These are phyloP conservation scores for Aspergillus asperescens DNA, from an alignment of 495 filamentous ascomycete genomes.

Conservation along the genomic window DNA sequence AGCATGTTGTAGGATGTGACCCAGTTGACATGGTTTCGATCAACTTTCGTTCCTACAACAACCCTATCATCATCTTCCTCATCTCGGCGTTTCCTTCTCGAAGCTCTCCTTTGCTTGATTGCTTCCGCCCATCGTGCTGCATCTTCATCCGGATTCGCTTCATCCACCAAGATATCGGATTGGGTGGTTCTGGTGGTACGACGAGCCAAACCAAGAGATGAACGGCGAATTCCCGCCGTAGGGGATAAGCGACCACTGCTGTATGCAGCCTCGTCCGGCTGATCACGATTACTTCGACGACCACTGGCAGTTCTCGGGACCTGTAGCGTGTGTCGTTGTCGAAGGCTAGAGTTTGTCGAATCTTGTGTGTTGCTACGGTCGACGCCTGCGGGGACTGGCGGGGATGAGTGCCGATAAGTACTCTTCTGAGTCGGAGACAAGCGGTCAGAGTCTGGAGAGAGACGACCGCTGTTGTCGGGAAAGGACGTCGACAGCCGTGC, in stretches of 20 bases:
- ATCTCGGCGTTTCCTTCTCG: constrained; percentile 71
- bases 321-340: constrained; percentile 87
- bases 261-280: constrained; percentile 57
- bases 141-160: constrained; percentile 81
- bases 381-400: constrained; percentile 52
- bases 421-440: constrained; percentile 36
- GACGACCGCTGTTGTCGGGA: constrained; percentile 34
- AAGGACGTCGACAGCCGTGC: constrained; percentile 33
- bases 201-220: constrained; percentile 75
- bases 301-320: constrained; percentile 59
- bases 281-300: constrained; percentile 51
- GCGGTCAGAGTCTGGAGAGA: constrained; percentile 37
- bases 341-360: constrained; percentile 46
- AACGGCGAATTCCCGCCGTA: constrained; percentile 60
- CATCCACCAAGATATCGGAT: constrained; percentile 76
- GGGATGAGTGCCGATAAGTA: constrained; percentile 70
- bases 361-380: constrained; percentile 30
- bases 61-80: constrained; percentile 92
- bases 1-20: constrained; percentile 99
- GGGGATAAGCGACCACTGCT: constrained; percentile 84
- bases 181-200: constrained; percentile 78
- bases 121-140: constrained; percentile 88
- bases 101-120: constrained; percentile 83
- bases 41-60: constrained; percentile 95
- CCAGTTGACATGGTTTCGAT: constrained; percentile 96